A percentile compares a stretch with the other conserved stretches of the same genome.
Evolutionary conservation across 2,329 filamentous ascomycete species (phyloP).

Genomic region (Microdochium trichocladiopsis): DNA sequence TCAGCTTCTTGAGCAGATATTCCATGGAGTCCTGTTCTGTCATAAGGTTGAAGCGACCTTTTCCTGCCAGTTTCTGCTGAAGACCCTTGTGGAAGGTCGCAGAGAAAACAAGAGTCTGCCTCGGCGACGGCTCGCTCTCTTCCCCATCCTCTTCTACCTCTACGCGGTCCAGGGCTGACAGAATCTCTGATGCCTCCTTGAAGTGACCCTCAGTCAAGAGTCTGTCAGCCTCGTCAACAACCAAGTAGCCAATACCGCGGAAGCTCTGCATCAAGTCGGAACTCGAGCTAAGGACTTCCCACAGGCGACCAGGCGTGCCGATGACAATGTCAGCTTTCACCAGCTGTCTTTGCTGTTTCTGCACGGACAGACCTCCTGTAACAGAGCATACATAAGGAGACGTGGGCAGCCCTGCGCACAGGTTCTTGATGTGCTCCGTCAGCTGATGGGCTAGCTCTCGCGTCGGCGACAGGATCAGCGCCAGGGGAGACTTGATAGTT

Average conservation of each 20-base stretch:
- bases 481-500: conserved; percentile 48
- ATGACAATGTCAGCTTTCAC: conserved; percentile 86
- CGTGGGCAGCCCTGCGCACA: conserved; percentile 57
- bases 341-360: conserved; percentile 86
- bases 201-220: conserved; percentile 90
- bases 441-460: conserved; percentile 92
- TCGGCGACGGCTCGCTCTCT: conserved; percentile 34
- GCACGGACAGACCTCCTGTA: conserved; percentile 86
- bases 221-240: conserved; percentile 91
- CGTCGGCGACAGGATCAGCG: conserved; percentile 83
- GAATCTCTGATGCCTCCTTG: conserved; percentile 85
- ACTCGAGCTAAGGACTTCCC: conserved; percentile 84
- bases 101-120: conserved; percentile 93
- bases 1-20: conserved; percentile 83
- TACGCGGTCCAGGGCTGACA: conserved; percentile 68
- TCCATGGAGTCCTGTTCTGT: conserved; percentile 79
- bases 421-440: conserved; percentile 68
- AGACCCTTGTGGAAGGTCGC: conserved; percentile 90
- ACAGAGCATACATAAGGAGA: conserved; percentile 75
- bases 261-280: conserved; percentile 63
- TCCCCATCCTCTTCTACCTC: conserved; percentile 47
- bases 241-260: conserved; percentile 70
- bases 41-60: conserved; percentile 60
- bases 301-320: conserved; percentile 83
- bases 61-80: conserved; percentile 84